Percentiles rank a stretch among this genome's conserved stretches.
Conservation (phyloP, 495 filamentous ascomycete genomes). For the Talaromyces borbonicus region DNA sequence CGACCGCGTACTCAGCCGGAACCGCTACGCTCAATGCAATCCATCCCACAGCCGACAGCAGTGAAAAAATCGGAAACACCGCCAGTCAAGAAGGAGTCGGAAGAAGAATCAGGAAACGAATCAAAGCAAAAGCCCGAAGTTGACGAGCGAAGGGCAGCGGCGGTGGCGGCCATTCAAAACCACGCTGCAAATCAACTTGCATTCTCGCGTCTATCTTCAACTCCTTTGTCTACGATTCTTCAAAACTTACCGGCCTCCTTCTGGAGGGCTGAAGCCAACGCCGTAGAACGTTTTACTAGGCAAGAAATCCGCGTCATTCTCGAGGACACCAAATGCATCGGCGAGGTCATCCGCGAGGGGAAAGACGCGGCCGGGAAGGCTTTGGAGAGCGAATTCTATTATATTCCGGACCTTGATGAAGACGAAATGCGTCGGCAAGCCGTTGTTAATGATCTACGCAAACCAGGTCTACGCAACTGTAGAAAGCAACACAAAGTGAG, state of each 20-base stretch:
- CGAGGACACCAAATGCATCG: slow-evolving; percentile 63
- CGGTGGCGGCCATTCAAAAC: slow-evolving; percentile 43
- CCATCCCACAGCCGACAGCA: slow-evolving; percentile 23
- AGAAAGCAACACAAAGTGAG: slow-evolving; percentile 93
- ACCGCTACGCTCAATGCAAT: slow-evolving; percentile 28
- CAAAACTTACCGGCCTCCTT: slow-evolving; percentile 68
- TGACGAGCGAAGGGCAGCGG: slow-evolving; percentile 18
- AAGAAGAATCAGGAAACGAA: slow-evolving; percentile 16
- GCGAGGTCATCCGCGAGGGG: slow-evolving; percentile 79
- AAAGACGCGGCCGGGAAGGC: slow-evolving; percentile 94
- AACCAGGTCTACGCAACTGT: slow-evolving; percentile 78
- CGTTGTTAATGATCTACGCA: slow-evolving; percentile 77
- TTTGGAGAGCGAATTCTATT: slow-evolving; percentile 94
- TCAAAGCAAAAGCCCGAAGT: slow-evolving; percentile 21
- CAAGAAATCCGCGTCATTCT: slow-evolving; percentile 60
- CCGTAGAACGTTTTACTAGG: slow-evolving; percentile 39
- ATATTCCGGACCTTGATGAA: slow-evolving; percentile 81
- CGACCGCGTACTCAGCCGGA: slow-evolving; percentile 25
- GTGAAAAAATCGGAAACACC: slow-evolving; percentile 6
- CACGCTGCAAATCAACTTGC: slow-evolving; percentile 92
- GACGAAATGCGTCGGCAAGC: slow-evolving; percentile 70
- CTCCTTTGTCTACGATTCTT: slow-evolving; percentile 78
- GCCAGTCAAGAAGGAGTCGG: slow-evolving; percentile 15
- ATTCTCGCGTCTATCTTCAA: slow-evolving; percentile 91
- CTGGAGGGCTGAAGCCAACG: slow-evolving; percentile 33